These are phyloP conservation scores for Diaporthe nobilis DNA, from an alignment of 2,329 filamentous ascomycete genomes.

Conservation along the genomic window DNA sequence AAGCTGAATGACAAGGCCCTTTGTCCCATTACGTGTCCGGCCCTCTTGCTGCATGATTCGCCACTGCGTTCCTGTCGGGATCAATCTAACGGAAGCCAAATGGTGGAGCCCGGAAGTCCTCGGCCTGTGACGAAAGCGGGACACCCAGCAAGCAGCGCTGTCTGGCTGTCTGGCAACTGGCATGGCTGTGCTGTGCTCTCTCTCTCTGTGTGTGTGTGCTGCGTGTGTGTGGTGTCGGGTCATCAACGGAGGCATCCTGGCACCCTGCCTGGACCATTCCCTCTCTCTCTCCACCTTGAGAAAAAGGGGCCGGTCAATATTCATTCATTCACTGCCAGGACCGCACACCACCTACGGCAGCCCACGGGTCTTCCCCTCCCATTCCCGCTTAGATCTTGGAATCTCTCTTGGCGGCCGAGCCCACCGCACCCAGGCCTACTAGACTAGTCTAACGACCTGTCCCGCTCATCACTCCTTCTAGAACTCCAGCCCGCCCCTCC, in stretches of 20 bases:
- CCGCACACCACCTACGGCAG: slow-evolving; percentile 1
- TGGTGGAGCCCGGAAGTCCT: slow-evolving; percentile 16
- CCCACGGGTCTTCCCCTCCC: slow-evolving; percentile 21
- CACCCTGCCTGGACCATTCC: not conserved
- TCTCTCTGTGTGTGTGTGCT: not conserved
- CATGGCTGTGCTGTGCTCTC: not conserved
- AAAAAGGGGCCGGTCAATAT: slow-evolving; percentile 36
- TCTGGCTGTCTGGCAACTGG: not conserved
- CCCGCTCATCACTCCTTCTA: slow-evolving; percentile 33
- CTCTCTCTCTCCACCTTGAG: slow-evolving; percentile 8
- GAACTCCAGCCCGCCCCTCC: slow-evolving; percentile 34
- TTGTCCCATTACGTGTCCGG: slow-evolving; percentile 27
- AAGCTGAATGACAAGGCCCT: slow-evolving; percentile 31
- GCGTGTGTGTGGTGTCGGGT: not conserved
- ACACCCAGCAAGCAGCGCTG: slow-evolving; percentile 3
- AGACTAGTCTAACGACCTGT: slow-evolving; percentile 1
- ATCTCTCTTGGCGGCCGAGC: slow-evolving; percentile 23
- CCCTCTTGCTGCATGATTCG: slow-evolving; percentile 27
- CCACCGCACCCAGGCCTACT: slow-evolving; percentile 31
- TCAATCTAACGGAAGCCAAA: slow-evolving; percentile 32
- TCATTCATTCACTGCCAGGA: slow-evolving; percentile 17
- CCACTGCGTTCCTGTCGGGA: not conserved
- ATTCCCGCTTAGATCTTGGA: slow-evolving; percentile 20
- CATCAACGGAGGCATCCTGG: slow-evolving; percentile 21
- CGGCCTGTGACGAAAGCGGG: slow-evolving; percentile 33